Evolutionary conservation across 2,329 filamentous ascomycete species (phyloP).

Genomic region (Arthrinium puccinioides): DNA sequence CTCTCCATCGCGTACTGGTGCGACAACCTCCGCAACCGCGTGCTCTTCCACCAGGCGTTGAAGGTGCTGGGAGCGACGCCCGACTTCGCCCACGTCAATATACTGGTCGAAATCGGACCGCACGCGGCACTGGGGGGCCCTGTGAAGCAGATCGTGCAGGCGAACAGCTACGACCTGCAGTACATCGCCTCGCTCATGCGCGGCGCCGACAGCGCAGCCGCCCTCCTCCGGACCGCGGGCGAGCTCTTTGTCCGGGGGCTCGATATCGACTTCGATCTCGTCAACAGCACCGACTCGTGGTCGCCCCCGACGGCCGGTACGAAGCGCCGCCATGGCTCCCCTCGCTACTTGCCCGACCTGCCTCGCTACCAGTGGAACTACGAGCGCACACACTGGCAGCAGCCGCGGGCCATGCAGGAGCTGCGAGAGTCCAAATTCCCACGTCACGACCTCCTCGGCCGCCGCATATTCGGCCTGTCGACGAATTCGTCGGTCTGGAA

Average conservation of each 20-base stretch:
- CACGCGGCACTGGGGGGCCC: slow-evolving; percentile 23
- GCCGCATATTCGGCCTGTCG: neutral
- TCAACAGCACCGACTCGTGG: slow-evolving; percentile 5
- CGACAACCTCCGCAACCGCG: slow-evolving; percentile 14
- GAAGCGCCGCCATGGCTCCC: neutral
- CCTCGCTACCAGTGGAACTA: slow-evolving; percentile 23
- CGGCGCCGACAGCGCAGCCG: slow-evolving; percentile 7
- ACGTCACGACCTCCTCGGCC: slow-evolving; percentile 19
- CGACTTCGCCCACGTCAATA: slow-evolving; percentile 2
- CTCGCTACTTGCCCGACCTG: slow-evolving; percentile 15
- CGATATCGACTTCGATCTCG: slow-evolving; percentile 12
- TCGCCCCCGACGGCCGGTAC: neutral
- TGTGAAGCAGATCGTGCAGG: slow-evolving; percentile 24
- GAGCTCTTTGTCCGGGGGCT: slow-evolving; percentile 13
- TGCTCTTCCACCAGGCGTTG: slow-evolving; percentile 24
- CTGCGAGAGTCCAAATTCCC: slow-evolving; percentile 10
- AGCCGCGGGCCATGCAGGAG: slow-evolving; percentile 15
- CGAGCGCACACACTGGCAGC: slow-evolving; percentile 11
- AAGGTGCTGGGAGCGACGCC: slow-evolving; percentile 24
- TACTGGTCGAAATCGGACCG: slow-evolving; percentile 19
- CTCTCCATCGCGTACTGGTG: slow-evolving; percentile 15
- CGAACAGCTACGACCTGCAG: slow-evolving; percentile 1
- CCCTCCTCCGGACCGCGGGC: slow-evolving; percentile 13
- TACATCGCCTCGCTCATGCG: slow-evolving; percentile 14
- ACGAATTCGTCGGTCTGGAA: slow-evolving; percentile 9